These are phyloP conservation scores for Clonostachys solani DNA, from an alignment of 2,329 filamentous ascomycete genomes.

Conservation along the genomic window DNA sequence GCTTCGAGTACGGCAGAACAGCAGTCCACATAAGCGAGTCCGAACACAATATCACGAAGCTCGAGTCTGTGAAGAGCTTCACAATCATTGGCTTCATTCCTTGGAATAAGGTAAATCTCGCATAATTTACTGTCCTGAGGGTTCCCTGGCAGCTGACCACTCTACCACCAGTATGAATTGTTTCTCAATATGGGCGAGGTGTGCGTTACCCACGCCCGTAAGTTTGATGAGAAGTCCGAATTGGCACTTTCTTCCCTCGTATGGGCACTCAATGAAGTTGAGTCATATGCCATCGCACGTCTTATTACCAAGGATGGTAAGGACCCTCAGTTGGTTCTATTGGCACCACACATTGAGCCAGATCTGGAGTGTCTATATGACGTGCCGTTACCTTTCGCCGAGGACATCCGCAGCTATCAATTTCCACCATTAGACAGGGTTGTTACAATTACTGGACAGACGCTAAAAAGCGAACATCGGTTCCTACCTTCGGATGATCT, in stretches of 20 bases:
- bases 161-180: slow-evolving; percentile 61
- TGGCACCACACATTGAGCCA: slow-evolving; percentile 75
- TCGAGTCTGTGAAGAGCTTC: slow-evolving; percentile 71
- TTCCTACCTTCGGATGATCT: slow-evolving; percentile 75
- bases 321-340: slow-evolving; percentile 69
- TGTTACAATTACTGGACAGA: slow-evolving; percentile 79
- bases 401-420: slow-evolving; percentile 85
- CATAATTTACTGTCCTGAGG: background rate
- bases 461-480: slow-evolving; percentile 69
- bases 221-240: slow-evolving; percentile 74
- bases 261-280: slow-evolving; percentile 79
- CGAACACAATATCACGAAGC: slow-evolving; percentile 83
- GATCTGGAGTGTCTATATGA: slow-evolving; percentile 86
- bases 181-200: slow-evolving; percentile 82
- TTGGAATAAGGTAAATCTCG: slow-evolving; percentile 53
- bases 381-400: slow-evolving; percentile 84
- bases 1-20: slow-evolving; percentile 89
- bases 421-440: slow-evolving; percentile 89
- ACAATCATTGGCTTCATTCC: slow-evolving; percentile 86
- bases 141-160: background rate
- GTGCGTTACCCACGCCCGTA: slow-evolving; percentile 73
- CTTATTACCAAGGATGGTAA: slow-evolving; percentile 82
- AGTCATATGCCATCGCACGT: slow-evolving; percentile 81
- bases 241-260: slow-evolving; percentile 87
- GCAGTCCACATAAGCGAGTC: slow-evolving; percentile 85